Base-by-base conservation (phyloP, 1,139 yeast species). In the Debaryomyces fabryi region DNA sequence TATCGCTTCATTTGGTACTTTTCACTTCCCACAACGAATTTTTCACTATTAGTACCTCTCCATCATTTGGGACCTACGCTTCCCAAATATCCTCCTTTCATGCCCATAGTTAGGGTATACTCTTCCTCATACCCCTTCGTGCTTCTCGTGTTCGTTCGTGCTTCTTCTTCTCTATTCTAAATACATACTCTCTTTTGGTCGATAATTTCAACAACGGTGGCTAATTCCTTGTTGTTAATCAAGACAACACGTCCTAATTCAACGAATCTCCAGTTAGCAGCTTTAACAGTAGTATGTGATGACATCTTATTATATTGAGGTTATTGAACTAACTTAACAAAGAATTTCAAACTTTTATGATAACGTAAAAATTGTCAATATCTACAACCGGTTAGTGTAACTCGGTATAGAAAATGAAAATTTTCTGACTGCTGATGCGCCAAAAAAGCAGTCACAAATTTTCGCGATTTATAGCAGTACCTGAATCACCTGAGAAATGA, bases 231-330 rank as follows among this genome's bases (percentile, higher is more conserved):
- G 81, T 84, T 81, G 85, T 84, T 79, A 76, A 93, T 75, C 74
- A 92, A 87, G 79, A 92, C 97, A 74, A 95, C 90, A 83, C 99
- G 97, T 77, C 99, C 99, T 73, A 92, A 88, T 85, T 93, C 97
- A 76, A 95, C 99, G 76, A 83, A 86, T 88, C 97, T 90, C 98
- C 97, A 92, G 92, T 88, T 89, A 79, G 96, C 83, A 77, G 96
- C 88, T 83, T 88, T 88, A 78, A 92, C 95, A 74, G 88, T 81
- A 75, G 96, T 66, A 64, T 68, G 58, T 54, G 68, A 54, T 55
- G 76, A 68, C 78, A 72, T 73, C 56, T 60, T 54, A 49, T 36
- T 44, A 50, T 52, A 30, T 45, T 44, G 52, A 43, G 49, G 47
- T 46, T 49, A 45, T 42, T 44, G 37, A 46, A 48, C 50, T 44